Evolutionary conservation across 768 basidiomycete genomes (phyloP).

Genomic region (Tephrocybe sp.): DNA sequence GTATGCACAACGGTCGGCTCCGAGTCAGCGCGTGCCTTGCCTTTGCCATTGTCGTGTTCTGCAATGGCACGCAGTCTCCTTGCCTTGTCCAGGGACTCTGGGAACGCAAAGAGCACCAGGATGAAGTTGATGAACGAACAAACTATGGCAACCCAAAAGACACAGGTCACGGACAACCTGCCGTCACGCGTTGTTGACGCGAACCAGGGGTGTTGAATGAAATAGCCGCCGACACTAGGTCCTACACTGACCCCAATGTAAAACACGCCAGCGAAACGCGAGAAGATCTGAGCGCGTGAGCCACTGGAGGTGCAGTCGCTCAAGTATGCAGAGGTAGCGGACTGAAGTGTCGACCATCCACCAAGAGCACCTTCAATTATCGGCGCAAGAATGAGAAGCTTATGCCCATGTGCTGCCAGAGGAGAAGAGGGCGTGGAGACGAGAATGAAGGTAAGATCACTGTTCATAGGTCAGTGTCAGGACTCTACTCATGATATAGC

Average conservation of each 20-base stretch:
- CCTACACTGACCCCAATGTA: constrained; percentile 78
- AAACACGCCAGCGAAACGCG: constrained; percentile 73
- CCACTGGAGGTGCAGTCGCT: constrained; percentile 85
- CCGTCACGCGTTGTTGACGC: constrained; percentile 10
- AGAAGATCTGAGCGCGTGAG: constrained; percentile 70
- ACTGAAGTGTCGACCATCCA: constrained; percentile 76
- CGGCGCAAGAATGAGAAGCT: constrained; percentile 76
- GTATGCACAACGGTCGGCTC: constrained; percentile 11
- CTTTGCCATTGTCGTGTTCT: constrained; percentile 25
- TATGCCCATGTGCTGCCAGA: constrained; percentile 66
- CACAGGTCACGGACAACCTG: constrained; percentile 37
- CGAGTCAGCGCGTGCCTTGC: constrained; percentile 16
- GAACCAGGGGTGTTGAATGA: constrained; percentile 39
- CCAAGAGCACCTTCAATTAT: constrained; percentile 81
- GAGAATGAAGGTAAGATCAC: constrained; percentile 82
- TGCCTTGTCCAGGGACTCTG: constrained; percentile 53
- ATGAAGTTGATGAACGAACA: constrained; percentile 53
- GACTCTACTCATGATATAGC: not conserved
- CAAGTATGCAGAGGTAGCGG: constrained; percentile 77
- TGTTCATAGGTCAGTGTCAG: constrained; percentile 25
- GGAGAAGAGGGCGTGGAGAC: constrained; percentile 68
- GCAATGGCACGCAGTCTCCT: constrained; percentile 32
- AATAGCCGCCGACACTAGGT: constrained; percentile 66
- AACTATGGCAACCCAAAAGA: constrained; percentile 46
- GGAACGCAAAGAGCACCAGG: constrained; percentile 67